These are phyloP conservation scores for Pneumocystis murina DNA, from an alignment of 1,139 yeast genomes.

Conservation along the genomic window DNA sequence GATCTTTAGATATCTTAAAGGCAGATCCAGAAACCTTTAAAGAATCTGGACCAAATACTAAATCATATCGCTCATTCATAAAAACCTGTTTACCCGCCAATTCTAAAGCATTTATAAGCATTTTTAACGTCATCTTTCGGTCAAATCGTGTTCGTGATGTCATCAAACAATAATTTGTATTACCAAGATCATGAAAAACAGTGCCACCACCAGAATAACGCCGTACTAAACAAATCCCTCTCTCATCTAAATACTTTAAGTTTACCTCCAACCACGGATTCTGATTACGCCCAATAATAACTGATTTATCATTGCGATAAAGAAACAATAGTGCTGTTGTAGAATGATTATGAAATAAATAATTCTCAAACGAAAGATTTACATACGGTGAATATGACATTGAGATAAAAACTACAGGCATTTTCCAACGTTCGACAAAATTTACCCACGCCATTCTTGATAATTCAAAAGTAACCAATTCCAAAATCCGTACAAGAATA, in stretches of 20 bases:
- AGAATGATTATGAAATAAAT: slow-evolving; percentile 44
- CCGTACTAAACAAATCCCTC: slow-evolving; percentile 56
- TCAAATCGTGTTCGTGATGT: slow-evolving; percentile 53
- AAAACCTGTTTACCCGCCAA: slow-evolving; percentile 19
- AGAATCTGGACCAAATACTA: slow-evolving; percentile 31
- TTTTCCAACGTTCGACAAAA: background rate
- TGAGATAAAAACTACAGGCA: slow-evolving; percentile 27
- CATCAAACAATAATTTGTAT: slow-evolving; percentile 73
- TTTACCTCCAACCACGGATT: slow-evolving; percentile 86
- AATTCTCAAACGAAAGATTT: slow-evolving; percentile 74
- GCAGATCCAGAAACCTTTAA: slow-evolving; percentile 82
- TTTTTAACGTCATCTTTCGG: slow-evolving; percentile 44
- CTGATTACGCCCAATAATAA: slow-evolving; percentile 91
- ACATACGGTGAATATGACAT: slow-evolving; percentile 48
- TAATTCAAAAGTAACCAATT: background rate
- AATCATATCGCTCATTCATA: slow-evolving; percentile 68
- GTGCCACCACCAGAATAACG: slow-evolving; percentile 92
- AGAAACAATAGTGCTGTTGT: slow-evolving; percentile 37
- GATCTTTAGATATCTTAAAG: slow-evolving; percentile 66
- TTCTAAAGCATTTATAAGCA: slow-evolving; percentile 41
- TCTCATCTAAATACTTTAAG: slow-evolving; percentile 38
- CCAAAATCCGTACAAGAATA: background rate
- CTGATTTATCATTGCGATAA: slow-evolving; percentile 68
- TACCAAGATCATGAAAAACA: slow-evolving; percentile 90
- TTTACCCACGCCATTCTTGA: background rate